These are phyloP conservation scores for Fistulinella prunicolor DNA, from an alignment of 768 basidiomycete species.

Conservation along the genomic window DNA sequence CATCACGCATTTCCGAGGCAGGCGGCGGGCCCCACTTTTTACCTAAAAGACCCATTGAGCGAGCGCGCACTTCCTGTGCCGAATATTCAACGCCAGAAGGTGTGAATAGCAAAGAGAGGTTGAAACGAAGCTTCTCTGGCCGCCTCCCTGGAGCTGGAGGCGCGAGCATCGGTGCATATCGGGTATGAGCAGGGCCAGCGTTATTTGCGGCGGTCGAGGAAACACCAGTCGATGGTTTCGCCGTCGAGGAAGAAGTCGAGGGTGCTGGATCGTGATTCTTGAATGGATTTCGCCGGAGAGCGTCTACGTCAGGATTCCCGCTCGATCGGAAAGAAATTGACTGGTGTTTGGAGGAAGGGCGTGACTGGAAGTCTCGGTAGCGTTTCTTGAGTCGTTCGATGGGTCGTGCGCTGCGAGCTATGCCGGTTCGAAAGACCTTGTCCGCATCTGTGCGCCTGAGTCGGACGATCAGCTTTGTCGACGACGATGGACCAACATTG, in stretches of 20 bases:
- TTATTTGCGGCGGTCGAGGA: constrained; percentile 41
- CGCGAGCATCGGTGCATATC: constrained; percentile 73
- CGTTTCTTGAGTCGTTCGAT: constrained; percentile 78
- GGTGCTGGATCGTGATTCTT: constrained; percentile 34
- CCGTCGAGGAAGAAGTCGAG: constrained; percentile 31
- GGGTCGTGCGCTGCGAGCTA: constrained; percentile 78
- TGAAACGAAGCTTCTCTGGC: constrained; percentile 67
- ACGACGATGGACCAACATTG: constrained; percentile 3
- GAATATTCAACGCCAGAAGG: constrained; percentile 79
- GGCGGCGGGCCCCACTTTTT: constrained; percentile 82
- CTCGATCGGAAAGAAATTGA: constrained; percentile 24
- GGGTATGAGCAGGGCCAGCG: constrained; percentile 30
- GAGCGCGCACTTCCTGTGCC: constrained; percentile 78
- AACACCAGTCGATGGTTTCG: constrained; percentile 13
- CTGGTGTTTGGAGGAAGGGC: constrained; percentile 33
- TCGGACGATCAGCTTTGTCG: constrained; percentile 4
- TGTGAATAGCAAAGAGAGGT: constrained; percentile 69
- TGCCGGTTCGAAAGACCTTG: constrained; percentile 75
- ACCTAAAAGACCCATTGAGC: constrained; percentile 76
- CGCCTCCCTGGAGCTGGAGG: constrained; percentile 67
- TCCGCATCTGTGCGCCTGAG: constrained; percentile 75
- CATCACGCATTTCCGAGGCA: constrained; percentile 35
- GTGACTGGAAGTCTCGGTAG: constrained; percentile 75
- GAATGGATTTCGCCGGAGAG: constrained; percentile 35
- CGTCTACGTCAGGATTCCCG: constrained; percentile 27